phyloP scores from a whole-genome alignment of 78 protist species.

The Bigelowiella natans region DNA sequence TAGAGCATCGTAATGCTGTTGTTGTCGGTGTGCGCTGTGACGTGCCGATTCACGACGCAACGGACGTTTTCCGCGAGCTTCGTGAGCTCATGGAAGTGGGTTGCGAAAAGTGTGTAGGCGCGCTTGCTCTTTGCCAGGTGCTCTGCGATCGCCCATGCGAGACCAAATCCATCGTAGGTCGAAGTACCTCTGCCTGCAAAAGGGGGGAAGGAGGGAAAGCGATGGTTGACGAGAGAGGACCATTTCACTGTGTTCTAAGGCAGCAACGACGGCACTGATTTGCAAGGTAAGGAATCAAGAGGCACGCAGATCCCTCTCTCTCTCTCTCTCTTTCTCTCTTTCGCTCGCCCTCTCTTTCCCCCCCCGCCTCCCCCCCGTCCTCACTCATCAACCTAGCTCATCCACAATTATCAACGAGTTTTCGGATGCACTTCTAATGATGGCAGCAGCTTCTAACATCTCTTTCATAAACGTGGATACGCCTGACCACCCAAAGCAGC shows the following conservation, averaged over 20 bases:
- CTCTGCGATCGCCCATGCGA: conserved; percentile 41
- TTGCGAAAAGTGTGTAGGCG: conserved; percentile 34
- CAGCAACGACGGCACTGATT: too few relatives aligned
- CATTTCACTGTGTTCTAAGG: background rate
- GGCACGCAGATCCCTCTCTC: too few relatives aligned
- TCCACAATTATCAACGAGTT: conserved; percentile 34
- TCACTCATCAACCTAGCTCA: conserved; percentile 31
- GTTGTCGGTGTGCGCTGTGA: background rate
- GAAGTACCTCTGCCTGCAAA: conserved; percentile 41
- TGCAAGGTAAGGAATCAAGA: too few relatives aligned
- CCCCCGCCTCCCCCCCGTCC: too few relatives aligned
- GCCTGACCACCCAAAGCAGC: too few relatives aligned
- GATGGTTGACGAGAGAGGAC: background rate
- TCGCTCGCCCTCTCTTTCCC: too few relatives aligned
- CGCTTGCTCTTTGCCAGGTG: background rate
- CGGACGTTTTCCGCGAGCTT: background rate
- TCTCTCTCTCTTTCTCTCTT: too few relatives aligned
- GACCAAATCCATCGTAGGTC: conserved; percentile 42
- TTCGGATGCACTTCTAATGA: background rate
- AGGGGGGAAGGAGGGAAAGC: background rate
- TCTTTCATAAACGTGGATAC: conserved; percentile 49
- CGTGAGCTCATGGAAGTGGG: conserved; percentile 46
- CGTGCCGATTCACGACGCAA: conserved; percentile 9
- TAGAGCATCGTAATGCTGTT: conserved; percentile 13
- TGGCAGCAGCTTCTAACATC: conserved; percentile 36